A percentile compares a stretch with the other conserved stretches of the same genome.
These are phyloP conservation scores for Sambucus nigra DNA, from an alignment of 129 eudicot genomes.

Conservation along the genomic window DNA sequence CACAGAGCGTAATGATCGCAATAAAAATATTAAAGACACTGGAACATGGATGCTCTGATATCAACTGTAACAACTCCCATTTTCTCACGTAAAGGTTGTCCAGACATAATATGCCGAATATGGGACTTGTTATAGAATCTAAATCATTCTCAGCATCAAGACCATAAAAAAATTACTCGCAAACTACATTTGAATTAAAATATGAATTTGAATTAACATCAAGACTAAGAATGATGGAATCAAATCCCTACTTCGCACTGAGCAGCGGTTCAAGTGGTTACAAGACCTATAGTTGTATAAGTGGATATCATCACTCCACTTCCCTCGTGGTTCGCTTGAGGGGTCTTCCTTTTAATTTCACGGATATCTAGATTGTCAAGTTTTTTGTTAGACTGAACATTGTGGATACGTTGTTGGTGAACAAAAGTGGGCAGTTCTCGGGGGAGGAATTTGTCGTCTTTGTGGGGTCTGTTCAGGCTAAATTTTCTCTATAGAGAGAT, in stretches of 20 bases:
- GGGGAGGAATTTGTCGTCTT: conserved; percentile 92
- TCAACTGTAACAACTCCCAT: too few relatives aligned
- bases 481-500: conserved; percentile 61
- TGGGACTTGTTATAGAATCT: too few relatives aligned
- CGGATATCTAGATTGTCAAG: conserved; percentile 67
- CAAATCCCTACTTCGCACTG: conserved; percentile 99
- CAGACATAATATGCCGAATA: too few relatives aligned
- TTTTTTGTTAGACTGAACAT: conserved; percentile 82
- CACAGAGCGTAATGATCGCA: too few relatives aligned
- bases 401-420: conserved; percentile 72
- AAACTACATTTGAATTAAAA: too few relatives aligned
- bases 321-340: conserved; percentile 91
- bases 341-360: conserved; percentile 85
- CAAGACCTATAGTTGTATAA: conserved; percentile 43
- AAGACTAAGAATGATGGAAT: conserved; percentile 98
- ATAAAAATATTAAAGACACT: too few relatives aligned
- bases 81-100: too few relatives aligned
- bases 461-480: conserved; percentile 70
- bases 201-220: too few relatives aligned
- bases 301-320: conserved; percentile 44
- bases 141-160: too few relatives aligned
- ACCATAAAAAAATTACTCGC: too few relatives aligned
- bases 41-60: too few relatives aligned
- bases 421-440: conserved; percentile 60
- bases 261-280: conserved; percentile 58